Percentiles rank a stretch among this genome's conserved stretches.
Conservation (phyloP, 371 early-diverging fungal species). For the Mortierella sp. region DNA sequence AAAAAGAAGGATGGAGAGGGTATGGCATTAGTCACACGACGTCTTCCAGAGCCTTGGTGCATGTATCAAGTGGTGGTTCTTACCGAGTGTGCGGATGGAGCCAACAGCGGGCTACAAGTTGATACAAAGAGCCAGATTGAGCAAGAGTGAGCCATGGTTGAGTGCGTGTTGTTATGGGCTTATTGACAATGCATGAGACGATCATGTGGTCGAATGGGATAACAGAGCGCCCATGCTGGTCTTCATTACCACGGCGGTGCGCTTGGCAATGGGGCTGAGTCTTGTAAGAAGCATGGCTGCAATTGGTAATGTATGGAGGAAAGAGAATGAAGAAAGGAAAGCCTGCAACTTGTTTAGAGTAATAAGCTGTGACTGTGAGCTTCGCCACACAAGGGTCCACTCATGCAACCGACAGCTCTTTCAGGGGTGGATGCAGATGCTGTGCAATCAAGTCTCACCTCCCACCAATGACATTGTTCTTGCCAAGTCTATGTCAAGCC, state of each 20-base stretch:
- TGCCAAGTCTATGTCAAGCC: too few relatives aligned
- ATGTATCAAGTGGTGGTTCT: neutral
- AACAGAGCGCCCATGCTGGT: too few relatives aligned
- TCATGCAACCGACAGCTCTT: too few relatives aligned
- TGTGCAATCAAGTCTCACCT: too few relatives aligned
- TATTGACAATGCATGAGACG: neutral
- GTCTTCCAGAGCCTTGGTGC: too few relatives aligned
- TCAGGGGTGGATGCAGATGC: too few relatives aligned
- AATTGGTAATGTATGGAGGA: neutral
- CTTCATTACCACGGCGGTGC: constrained; percentile 27
- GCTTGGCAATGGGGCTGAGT: constrained; percentile 38
- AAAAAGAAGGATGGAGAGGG: neutral
- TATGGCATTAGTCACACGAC: too few relatives aligned
- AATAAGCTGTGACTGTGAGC: too few relatives aligned
- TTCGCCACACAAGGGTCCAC: too few relatives aligned
- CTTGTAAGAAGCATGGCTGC: constrained; percentile 31
- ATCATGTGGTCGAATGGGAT: neutral
- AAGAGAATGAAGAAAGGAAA: too few relatives aligned
- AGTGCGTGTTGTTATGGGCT: neutral
- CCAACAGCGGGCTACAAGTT: constrained; percentile 35
- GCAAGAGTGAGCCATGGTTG: neutral
- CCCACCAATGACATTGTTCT: too few relatives aligned
- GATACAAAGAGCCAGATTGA: neutral
- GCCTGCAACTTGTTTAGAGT: too few relatives aligned
- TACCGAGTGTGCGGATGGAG: constrained; percentile 44